phyloP scores from a whole-genome alignment of 768 basidiomycete species.

The Podaxis mareebaensis region DNA sequence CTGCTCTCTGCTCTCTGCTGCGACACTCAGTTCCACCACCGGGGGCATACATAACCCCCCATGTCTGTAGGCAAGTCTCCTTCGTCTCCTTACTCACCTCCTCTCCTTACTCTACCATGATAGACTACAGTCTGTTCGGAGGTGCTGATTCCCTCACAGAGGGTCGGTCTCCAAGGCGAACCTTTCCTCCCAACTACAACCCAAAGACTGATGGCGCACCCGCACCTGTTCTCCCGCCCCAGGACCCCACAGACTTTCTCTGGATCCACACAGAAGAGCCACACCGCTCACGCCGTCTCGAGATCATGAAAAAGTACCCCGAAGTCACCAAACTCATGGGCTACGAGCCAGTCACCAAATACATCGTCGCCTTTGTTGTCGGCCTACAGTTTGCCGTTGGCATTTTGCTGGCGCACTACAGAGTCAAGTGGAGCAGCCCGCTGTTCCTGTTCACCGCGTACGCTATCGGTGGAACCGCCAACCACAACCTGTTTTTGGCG shows the following conservation, averaged over 20 bases:
- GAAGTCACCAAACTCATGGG: slow-evolving; percentile 98
- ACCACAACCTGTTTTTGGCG: slow-evolving; percentile 97
- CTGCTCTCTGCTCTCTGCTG: background rate
- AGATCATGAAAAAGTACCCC: slow-evolving; percentile 93
- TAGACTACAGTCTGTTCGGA: slow-evolving; percentile 80
- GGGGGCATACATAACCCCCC: too few species aligned
- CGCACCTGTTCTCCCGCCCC: slow-evolving; percentile 34
- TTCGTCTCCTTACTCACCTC: background rate
- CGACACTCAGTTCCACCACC: background rate
- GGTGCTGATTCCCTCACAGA: slow-evolving; percentile 78
- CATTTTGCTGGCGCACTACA: slow-evolving; percentile 22
- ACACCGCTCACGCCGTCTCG: slow-evolving; percentile 83
- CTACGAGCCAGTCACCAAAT: slow-evolving; percentile 89
- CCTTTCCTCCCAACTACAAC: background rate
- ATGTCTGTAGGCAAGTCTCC: background rate
- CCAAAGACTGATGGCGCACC: background rate
- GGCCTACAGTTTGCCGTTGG: slow-evolving; percentile 70
- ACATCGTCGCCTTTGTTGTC: slow-evolving; percentile 82
- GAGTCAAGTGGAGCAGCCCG: slow-evolving; percentile 20
- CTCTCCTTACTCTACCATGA: background rate
- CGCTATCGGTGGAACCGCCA: slow-evolving; percentile 87
- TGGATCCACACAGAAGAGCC: slow-evolving; percentile 99
- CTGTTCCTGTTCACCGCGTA: slow-evolving; percentile 86
- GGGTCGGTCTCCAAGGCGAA: slow-evolving; percentile 31
- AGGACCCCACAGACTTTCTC: slow-evolving; percentile 84